phyloP scores from a whole-genome alignment of 2,329 filamentous ascomycete genomes.

The Aspergillus caelatus region DNA sequence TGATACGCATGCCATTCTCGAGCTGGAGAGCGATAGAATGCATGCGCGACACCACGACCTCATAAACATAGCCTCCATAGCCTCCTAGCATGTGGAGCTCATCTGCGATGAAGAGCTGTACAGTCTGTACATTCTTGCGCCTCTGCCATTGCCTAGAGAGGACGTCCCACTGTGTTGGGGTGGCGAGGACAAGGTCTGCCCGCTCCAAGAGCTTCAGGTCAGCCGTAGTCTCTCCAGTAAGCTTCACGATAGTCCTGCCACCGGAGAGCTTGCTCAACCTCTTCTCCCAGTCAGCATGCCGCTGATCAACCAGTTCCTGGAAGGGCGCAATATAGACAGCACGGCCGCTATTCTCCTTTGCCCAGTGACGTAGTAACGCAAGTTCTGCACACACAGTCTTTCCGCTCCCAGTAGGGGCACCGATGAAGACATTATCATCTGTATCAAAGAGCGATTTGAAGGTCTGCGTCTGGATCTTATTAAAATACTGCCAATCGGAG shows the following conservation, averaged over 20 bases:
- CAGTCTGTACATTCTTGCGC: constrained; percentile 89
- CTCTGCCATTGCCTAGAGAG: constrained; percentile 95
- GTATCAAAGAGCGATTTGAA: constrained; percentile 92
- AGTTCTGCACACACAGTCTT: constrained; percentile 98
- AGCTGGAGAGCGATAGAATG: constrained; percentile 91
- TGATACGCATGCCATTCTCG: constrained; percentile 79
- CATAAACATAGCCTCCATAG: constrained; percentile 84
- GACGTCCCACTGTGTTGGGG: constrained; percentile 93
- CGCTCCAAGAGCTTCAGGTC: constrained; percentile 87
- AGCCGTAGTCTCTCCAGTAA: constrained; percentile 88
- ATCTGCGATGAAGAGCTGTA: constrained; percentile 91
- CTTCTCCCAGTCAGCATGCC: constrained; percentile 81
- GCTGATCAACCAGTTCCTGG: constrained; percentile 85
- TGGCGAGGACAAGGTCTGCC: constrained; percentile 88
- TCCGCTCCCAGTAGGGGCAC: constrained; percentile 89
- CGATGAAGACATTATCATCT: constrained; percentile 91
- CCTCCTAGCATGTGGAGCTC: constrained; percentile 93
- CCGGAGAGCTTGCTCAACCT: constrained; percentile 72
- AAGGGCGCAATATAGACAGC: constrained; percentile 94
- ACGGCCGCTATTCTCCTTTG: constrained; percentile 68
- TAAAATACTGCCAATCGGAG: constrained; percentile 83
- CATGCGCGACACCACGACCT: constrained; percentile 96
- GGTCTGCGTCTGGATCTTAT: constrained; percentile 95
- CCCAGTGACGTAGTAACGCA: constrained; percentile 86
- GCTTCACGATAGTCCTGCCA: constrained; percentile 87